Evolutionary conservation across 1,284 basidiomycete species (phyloP), one percentile per base, ranked within the genome.

Genomic region (Puccinia novopanici): DNA sequence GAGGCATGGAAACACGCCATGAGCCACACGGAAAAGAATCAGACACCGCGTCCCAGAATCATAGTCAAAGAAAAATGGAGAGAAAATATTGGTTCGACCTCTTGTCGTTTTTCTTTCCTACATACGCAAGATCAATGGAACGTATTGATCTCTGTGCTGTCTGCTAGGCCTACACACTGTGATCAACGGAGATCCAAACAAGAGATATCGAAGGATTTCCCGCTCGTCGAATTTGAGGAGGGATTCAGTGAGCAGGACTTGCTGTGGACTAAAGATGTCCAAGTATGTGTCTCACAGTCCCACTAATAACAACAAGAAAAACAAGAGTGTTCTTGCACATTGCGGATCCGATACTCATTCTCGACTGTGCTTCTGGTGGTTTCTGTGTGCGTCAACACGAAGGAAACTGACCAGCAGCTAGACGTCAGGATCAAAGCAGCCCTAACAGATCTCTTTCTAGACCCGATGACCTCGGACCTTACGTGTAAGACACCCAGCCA

Each of bases 91-190:
- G 75, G 75, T 75, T 61, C 40, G 12, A 5, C 42, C 2, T 30
- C 55, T 59, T 24, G 2, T 30, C 55, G 13, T n/a, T 24, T n/a
- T n/a, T 3, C 22, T 70, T 50, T 50, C 45, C 27, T 30, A 10
- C 42, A 27, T 15, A 34, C 24, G 37, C 45, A n/a, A n/a, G 19
- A 67, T 45, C 24, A 6, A 13, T 45, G 24, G 4, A 34, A 34
- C 34, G 4, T 34, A 34, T 34, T 57, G 3, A 55, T 40, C 40
- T 74, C 55, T 19, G 27, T 22, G 30, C 50, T 54, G 5, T 52
- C n/a, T n/a, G 27, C 34, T 40, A 77, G 75, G 75, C 30, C 57
- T 77, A 34, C 75, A 77, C 24, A 77, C 75, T 77, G 75, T 70
- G 75, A 77, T 57, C 40, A 54, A 45, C 45, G 75, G 6, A n/a